A percentile compares a stretch with the other conserved stretches of the same genome.
These are phyloP conservation scores for Hypoxylon sp. DNA, from an alignment of 2,329 filamentous ascomycete species.

Conservation along the genomic window DNA sequence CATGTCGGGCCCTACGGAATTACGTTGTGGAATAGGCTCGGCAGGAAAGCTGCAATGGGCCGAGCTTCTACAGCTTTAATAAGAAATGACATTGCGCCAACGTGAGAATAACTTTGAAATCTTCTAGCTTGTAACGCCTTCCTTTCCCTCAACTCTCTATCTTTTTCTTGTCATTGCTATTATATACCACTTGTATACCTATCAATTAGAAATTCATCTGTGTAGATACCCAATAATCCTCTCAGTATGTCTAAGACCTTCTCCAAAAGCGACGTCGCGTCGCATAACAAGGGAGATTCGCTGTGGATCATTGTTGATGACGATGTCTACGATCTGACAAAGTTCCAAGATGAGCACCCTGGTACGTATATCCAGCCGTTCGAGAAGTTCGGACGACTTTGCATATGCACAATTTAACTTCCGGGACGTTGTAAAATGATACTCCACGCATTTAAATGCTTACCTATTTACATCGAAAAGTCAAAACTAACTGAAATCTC, in stretches of 20 bases:
- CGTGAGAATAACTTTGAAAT: slow-evolving; percentile 7
- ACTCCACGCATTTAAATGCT: slow-evolving; percentile 2
- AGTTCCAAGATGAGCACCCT: slow-evolving; percentile 87
- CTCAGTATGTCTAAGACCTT: slow-evolving; percentile 86
- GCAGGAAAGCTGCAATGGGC: slow-evolving; percentile 31
- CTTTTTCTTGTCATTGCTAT: neutral
- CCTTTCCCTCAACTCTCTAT: slow-evolving; percentile 14
- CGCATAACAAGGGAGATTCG: slow-evolving; percentile 89
- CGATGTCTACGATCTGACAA: slow-evolving; percentile 95
- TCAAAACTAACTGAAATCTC: slow-evolving; percentile 18
- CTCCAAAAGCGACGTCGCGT: slow-evolving; percentile 85
- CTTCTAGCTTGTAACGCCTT: slow-evolving; percentile 16
- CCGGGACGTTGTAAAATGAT: slow-evolving; percentile 7
- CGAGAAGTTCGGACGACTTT: slow-evolving; percentile 9
- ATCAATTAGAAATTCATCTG: slow-evolving; percentile 14
- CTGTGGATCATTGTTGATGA: slow-evolving; percentile 94
- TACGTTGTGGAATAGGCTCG: slow-evolving; percentile 32
- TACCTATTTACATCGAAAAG: neutral
- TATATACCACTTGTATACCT: slow-evolving; percentile 14
- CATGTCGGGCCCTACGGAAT: slow-evolving; percentile 37
- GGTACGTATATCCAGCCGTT: slow-evolving; percentile 64
- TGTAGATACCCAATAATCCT: slow-evolving; percentile 8
- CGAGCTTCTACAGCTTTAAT: slow-evolving; percentile 34
- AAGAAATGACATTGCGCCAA: slow-evolving; percentile 20
- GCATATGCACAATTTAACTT: slow-evolving; percentile 18